Evolutionary conservation across 2,329 filamentous ascomycete genomes (phyloP).

Genomic region (Colletotrichum magnum): DNA sequence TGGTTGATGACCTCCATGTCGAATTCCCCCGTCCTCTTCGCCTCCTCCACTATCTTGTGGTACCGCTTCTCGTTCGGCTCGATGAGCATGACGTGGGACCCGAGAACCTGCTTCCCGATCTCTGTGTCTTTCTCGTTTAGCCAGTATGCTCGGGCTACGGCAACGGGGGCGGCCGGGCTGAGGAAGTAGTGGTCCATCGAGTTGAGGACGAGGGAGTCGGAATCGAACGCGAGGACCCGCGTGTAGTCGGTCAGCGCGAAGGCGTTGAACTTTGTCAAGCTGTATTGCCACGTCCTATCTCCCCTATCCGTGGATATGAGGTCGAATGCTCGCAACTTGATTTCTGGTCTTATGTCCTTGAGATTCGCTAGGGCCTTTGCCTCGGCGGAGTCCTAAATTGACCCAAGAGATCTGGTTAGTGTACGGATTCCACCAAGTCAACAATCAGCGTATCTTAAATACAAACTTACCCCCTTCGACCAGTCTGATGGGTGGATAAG

Average conservation of each 20-base stretch:
- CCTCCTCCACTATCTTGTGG: conserved; percentile 57
- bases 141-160: conserved; percentile 82
- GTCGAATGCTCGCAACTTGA: conserved; percentile 13
- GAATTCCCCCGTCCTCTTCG: conserved; percentile 58
- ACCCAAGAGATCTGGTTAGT: not conserved
- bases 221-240: conserved; percentile 66
- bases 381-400: conserved; percentile 40
- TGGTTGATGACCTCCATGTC: conserved; percentile 79
- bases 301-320: conserved; percentile 14
- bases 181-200: conserved; percentile 80
- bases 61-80: conserved; percentile 54
- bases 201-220: conserved; percentile 74
- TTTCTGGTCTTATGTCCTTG: conserved; percentile 47
- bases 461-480: not conserved
- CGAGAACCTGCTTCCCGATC: conserved; percentile 55
- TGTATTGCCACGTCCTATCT: conserved; percentile 70
- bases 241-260: conserved; percentile 76
- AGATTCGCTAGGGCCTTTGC: conserved; percentile 45
- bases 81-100: conserved; percentile 70
- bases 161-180: conserved; percentile 70
- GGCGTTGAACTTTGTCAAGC: conserved; percentile 78
- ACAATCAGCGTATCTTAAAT: not conserved
- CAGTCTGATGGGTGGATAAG: conserved; percentile 58
- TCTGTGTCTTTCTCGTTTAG: conserved; percentile 55
- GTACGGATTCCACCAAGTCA: conserved; percentile 53